Percentiles rank a stretch among this genome's conserved stretches.
Evolutionary conservation across 2,329 filamentous ascomycete species (phyloP).

Genomic region (Fusarium sp.): DNA sequence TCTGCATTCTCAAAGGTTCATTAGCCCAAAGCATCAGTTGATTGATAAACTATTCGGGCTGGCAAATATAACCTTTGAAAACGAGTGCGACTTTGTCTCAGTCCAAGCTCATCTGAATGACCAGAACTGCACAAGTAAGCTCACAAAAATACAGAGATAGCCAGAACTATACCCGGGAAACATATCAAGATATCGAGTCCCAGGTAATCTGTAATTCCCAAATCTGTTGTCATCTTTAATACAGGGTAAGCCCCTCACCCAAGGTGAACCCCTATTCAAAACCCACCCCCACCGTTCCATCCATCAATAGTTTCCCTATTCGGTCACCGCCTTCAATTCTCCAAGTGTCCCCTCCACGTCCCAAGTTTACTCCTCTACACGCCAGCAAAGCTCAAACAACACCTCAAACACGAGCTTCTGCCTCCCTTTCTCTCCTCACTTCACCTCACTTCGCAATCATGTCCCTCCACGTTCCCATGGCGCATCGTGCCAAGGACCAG

Average conservation of each 20-base stretch:
- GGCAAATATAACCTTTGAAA: too few species aligned
- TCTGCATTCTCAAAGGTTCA: too few species aligned
- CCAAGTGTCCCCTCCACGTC: conserved; percentile 35
- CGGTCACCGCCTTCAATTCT: conserved; percentile 38
- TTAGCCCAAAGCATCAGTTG: too few species aligned
- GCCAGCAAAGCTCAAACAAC: conserved; percentile 28
- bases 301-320: conserved; percentile 32
- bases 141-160: too few species aligned
- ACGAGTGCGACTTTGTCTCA: too few species aligned
- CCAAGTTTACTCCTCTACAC: conserved; percentile 1
- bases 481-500: conserved; percentile 58
- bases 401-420: conserved; percentile 19
- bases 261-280: conserved; percentile 27
- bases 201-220: neutral
- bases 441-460: conserved; percentile 47
- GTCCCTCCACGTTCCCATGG: conserved; percentile 66
- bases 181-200: too few species aligned
- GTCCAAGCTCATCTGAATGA: too few species aligned
- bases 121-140: too few species aligned
- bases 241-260: conserved; percentile 27
- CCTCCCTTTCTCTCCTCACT: neutral
- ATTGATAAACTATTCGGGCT: too few species aligned
- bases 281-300: conserved; percentile 25
- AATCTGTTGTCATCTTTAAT: neutral
- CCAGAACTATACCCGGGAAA: too few species aligned